These are phyloP conservation scores for Vaccinium vitisidaea DNA, from an alignment of 148 eudicot genomes.

Conservation along the genomic window DNA sequence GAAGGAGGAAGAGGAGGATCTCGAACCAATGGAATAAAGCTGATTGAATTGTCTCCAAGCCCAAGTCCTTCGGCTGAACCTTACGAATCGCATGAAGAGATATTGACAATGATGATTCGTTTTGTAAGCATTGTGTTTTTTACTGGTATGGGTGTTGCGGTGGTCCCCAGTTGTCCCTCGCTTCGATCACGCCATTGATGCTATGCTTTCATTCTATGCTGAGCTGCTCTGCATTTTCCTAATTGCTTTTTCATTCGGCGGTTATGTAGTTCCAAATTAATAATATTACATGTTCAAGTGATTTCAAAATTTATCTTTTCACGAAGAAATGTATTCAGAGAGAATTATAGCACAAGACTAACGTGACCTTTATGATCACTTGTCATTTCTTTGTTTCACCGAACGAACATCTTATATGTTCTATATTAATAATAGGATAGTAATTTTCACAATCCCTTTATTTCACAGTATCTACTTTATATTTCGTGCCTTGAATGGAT, in stretches of 20 bases:
- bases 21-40: background rate
- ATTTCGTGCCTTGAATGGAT: too few relatives aligned
- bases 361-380: too few relatives aligned
- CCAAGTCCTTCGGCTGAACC: background rate
- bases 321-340: too few relatives aligned
- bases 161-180: background rate
- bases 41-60: background rate
- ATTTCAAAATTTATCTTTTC: too few relatives aligned
- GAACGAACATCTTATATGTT: too few relatives aligned
- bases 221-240: background rate
- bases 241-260: background rate
- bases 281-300: too few relatives aligned
- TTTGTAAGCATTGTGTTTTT: background rate
- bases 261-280: background rate
- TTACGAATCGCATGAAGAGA: background rate
- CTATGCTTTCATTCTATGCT: background rate
- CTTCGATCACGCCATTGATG: background rate
- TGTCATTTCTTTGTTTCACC: too few relatives aligned
- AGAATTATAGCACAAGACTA: too few relatives aligned
- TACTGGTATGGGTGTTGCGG: background rate
- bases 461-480: too few relatives aligned
- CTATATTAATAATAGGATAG: too few relatives aligned
- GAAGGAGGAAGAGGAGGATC: background rate
- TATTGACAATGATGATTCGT: background rate
- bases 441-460: too few relatives aligned